Base-by-base conservation (phyloP, 345 rosid species). In the Sisymbrium altissimum region DNA sequence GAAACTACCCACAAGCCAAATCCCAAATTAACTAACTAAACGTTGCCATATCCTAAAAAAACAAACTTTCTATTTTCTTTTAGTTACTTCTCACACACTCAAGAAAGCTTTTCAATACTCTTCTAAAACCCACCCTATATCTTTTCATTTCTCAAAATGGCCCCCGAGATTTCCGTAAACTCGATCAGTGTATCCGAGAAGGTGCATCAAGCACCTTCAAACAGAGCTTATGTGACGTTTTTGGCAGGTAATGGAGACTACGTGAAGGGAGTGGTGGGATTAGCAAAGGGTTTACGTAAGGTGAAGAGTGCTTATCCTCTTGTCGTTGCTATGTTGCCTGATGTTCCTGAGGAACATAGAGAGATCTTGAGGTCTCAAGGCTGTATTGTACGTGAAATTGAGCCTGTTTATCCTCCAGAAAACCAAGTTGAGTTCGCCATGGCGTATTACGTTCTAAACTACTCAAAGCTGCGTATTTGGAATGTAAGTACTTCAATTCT, bases 391-490 rank as follows among this genome's bases (percentile, higher is more conserved):
- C 76, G 71, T 0, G 96, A 89, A 80, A 89, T 92, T 18, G 90
- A 85, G 33, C 96, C 96, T 25, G 72, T 88, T 57, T 59, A 87
- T 66, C 97, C 97, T 21, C 92, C 96, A 0, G 87, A 84, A 36
- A 86, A 83, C 66, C 91, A 85, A 57, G 72, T 85, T 71, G 83
- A 81, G 74, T 92, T 86, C 11, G 93, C 93, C 50, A 86, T 87
- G 96, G 86, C 96, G 0, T 84, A 91, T 66, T 91, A 83, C 44
- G 93, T 87, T 36, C 86, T 91, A 78, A 91, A 89, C 81, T 91
- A 91, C 86, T 89, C 96, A 43, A 89, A 92, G 73, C 89, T 92
- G 14, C 93, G 93, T 45, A 89, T 92, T 17, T 89, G 93, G 97
- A 89, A 86, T 61, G 97, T 89, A 83, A 76, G 86, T 68, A 38